Evolutionary conservation across 1,284 basidiomycete species (phyloP).

Genomic region (Sporisorium iseilematis-ciliati): DNA sequence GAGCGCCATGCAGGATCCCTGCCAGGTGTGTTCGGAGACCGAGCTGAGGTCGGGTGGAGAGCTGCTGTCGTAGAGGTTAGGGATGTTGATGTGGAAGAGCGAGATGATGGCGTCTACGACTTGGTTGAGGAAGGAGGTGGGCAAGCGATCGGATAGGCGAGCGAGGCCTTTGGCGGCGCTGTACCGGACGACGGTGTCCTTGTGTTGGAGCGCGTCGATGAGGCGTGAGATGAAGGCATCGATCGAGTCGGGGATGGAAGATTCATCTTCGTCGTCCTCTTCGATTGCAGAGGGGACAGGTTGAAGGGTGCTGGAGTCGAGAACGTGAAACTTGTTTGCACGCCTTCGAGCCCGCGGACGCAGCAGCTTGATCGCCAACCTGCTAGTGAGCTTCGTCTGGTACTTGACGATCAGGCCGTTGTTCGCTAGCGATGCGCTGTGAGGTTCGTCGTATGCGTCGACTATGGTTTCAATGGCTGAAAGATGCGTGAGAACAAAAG

Average conservation of each 20-base stretch:
- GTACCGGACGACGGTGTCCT: constrained; percentile 96
- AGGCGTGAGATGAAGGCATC: constrained; percentile 82
- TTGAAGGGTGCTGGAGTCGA: background rate
- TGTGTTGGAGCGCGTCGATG: constrained; percentile 83
- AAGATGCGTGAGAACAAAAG: constrained; percentile 40
- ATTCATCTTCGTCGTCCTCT: constrained; percentile 69
- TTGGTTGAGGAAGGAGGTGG: constrained; percentile 80
- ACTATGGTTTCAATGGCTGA: constrained; percentile 37
- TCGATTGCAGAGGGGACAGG: background rate
- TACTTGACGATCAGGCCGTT: constrained; percentile 60
- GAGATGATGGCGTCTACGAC: constrained; percentile 82
- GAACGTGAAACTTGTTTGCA: constrained; percentile 34
- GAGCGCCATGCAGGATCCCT: constrained; percentile 90
- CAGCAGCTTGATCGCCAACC: constrained; percentile 63
- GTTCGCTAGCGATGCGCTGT: constrained; percentile 52
- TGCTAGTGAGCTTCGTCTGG: constrained; percentile 61
- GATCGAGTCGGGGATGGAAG: constrained; percentile 84
- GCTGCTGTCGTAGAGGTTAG: constrained; percentile 75
- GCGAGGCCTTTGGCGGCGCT: constrained; percentile 93
- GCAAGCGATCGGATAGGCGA: constrained; percentile 84
- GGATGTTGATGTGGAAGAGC: constrained; percentile 76
- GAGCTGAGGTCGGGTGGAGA: constrained; percentile 75
- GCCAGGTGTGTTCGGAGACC: constrained; percentile 84
- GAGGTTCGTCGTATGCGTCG: constrained; percentile 67
- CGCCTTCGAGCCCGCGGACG: constrained; percentile 28